These are phyloP conservation scores for Ustilago xerochloae DNA, from an alignment of 1,284 basidiomycete genomes.

Conservation along the genomic window DNA sequence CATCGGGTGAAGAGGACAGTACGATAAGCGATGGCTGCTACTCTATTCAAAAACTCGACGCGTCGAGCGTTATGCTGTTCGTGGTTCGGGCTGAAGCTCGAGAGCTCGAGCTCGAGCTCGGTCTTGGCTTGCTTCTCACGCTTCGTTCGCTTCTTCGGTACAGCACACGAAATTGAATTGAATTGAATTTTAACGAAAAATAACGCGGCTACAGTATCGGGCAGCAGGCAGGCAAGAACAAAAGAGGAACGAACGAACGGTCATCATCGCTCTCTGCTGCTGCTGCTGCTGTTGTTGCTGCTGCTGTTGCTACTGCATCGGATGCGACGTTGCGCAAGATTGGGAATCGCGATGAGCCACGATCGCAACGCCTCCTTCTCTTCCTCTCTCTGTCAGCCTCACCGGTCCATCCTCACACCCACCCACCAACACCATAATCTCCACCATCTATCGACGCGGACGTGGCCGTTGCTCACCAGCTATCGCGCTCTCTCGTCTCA, in stretches of 20 bases:
- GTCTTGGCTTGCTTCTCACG: not conserved
- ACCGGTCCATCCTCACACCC: not conserved
- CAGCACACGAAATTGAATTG: not conserved
- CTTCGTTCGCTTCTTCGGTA: not conserved
- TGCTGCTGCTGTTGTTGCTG: too few species aligned
- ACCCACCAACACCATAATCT: not conserved
- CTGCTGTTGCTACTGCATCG: not conserved
- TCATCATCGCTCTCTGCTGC: not conserved
- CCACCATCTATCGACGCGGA: not conserved
- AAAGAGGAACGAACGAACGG: not conserved
- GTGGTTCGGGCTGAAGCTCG: too few species aligned
- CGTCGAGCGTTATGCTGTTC: too few species aligned
- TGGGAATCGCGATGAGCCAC: not conserved
- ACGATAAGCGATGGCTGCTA: not conserved
- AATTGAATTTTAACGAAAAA: not conserved
- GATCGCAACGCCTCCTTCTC: conserved; percentile 1
- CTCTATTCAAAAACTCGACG: conserved; percentile 8
- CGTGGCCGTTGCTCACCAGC: too few species aligned
- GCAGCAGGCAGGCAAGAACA: not conserved
- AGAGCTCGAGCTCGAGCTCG: too few species aligned
- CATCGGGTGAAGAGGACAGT: not conserved
- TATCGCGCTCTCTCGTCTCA: too few species aligned
- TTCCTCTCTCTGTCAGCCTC: not conserved
- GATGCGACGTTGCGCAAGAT: not conserved
- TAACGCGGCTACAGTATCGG: conserved; percentile 1